Conservation (phyloP, 108 stramenopile genomes). For the Cyclotella atomus region DNA sequence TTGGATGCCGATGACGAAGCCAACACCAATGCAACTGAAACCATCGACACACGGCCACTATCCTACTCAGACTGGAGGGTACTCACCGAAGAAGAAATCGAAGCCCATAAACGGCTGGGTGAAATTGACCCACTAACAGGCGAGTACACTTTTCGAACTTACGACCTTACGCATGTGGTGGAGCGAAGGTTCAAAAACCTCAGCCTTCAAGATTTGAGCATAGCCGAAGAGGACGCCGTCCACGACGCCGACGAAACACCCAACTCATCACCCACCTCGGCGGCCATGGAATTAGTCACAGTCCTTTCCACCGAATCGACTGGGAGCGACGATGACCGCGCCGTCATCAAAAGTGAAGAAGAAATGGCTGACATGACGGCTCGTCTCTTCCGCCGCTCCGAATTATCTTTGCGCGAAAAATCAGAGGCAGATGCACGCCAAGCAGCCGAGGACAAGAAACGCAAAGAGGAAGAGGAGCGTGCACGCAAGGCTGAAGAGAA, state of each 20-base stretch:
- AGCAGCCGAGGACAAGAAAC: not conserved
- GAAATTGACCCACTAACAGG: not conserved
- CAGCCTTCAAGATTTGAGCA: not conserved
- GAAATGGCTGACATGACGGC: slow-evolving; percentile 40
- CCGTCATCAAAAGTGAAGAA: slow-evolving; percentile 5
- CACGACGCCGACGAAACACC: not conserved
- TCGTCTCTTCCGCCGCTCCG: slow-evolving; percentile 40
- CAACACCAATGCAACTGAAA: not conserved
- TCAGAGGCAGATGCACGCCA: slow-evolving; percentile 1
- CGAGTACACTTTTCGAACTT: slow-evolving; percentile 25
- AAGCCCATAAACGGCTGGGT: not conserved
- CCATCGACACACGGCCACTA: not conserved
- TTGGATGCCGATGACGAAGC: not conserved
- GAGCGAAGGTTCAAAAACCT: not conserved
- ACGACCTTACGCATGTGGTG: slow-evolving; percentile 30
- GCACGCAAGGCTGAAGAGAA: not conserved
- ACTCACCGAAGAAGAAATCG: slow-evolving; percentile 1
- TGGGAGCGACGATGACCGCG: not conserved
- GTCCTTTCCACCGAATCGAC: slow-evolving; percentile 3
- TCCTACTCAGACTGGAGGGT: slow-evolving; percentile 3
- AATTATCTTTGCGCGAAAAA: slow-evolving; percentile 18
- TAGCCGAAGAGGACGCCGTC: slow-evolving; percentile 7
- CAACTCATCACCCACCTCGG: slow-evolving; percentile 7
- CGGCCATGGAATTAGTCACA: not conserved
- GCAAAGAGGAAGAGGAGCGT: slow-evolving; percentile 13